phyloP scores from a whole-genome alignment of 2,329 filamentous ascomycete species.

The Phyllosticta citriasiana region DNA sequence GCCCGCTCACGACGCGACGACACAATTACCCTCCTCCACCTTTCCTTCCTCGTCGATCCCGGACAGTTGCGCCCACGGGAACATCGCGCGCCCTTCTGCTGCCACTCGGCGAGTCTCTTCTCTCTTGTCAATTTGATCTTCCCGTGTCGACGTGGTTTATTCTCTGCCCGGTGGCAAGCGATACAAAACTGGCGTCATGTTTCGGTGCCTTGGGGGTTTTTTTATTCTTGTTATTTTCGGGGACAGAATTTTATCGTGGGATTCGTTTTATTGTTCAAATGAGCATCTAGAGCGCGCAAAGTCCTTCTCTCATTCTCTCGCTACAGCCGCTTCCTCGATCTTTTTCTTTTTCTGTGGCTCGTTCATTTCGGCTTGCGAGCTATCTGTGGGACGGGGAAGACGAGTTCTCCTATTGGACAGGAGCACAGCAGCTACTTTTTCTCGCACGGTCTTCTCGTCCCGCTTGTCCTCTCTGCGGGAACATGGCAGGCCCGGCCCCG shows the following conservation, averaged over 20 bases:
- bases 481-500: too few species aligned
- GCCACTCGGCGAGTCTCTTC: background rate
- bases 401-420: background rate
- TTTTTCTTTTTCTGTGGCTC: background rate
- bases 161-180: background rate
- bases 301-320: background rate
- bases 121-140: background rate
- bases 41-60: background rate
- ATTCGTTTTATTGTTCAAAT: background rate
- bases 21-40: slow-evolving; percentile 1
- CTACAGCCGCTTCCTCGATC: background rate
- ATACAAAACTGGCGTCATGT: background rate
- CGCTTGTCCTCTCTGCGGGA: too few species aligned
- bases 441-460: too few species aligned
- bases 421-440: background rate
- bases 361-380: background rate
- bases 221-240: too few species aligned
- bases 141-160: background rate
- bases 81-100: background rate
- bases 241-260: background rate
- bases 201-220: background rate
- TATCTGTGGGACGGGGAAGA: background rate
- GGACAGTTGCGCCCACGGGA: background rate
- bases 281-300: background rate
- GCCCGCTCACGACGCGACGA: slow-evolving; percentile 9